Evolutionary conservation across 768 basidiomycete species (phyloP).

Genomic region (Trametes sanguinea): DNA sequence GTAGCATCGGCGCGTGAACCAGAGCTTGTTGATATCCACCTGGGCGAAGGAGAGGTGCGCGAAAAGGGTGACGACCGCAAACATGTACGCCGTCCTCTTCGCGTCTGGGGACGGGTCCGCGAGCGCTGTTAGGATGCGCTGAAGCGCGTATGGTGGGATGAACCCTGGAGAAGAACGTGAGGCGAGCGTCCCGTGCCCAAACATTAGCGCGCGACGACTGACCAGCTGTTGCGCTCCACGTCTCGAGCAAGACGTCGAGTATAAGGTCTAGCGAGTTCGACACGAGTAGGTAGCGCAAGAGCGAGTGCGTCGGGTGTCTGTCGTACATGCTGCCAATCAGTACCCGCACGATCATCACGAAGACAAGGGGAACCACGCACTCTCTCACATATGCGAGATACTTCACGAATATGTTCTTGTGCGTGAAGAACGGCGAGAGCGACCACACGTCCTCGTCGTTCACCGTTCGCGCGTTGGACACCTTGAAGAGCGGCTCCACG

Average conservation of each 20-base stretch:
- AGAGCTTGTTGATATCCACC: constrained; percentile 60
- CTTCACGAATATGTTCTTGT: constrained; percentile 68
- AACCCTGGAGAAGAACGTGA: constrained; percentile 41
- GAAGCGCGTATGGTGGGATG: constrained; percentile 64
- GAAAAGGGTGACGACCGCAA: constrained; percentile 60
- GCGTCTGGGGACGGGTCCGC: constrained; percentile 43
- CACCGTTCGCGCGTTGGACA: constrained; percentile 51
- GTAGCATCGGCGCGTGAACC: constrained; percentile 70
- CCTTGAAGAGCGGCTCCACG: constrained; percentile 58
- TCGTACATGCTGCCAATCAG: not conserved
- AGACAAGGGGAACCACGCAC: too few species aligned
- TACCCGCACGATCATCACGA: not conserved
- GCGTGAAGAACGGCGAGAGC: constrained; percentile 66
- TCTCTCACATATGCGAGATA: constrained; percentile 51
- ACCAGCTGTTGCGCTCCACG: constrained; percentile 60
- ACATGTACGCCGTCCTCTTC: constrained; percentile 52
- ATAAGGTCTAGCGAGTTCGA: constrained; percentile 73
- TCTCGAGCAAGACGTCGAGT: constrained; percentile 55
- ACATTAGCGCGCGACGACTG: constrained; percentile 31
- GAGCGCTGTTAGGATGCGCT: constrained; percentile 58
- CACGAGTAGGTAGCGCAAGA: constrained; percentile 60
- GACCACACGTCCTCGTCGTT: constrained; percentile 56
- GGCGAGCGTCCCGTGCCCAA: constrained; percentile 22
- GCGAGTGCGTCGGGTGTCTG: constrained; percentile 56
- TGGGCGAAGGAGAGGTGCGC: constrained; percentile 70